phyloP scores from a whole-genome alignment of 2,329 filamentous ascomycete genomes.

The Fusarium mangiferae region DNA sequence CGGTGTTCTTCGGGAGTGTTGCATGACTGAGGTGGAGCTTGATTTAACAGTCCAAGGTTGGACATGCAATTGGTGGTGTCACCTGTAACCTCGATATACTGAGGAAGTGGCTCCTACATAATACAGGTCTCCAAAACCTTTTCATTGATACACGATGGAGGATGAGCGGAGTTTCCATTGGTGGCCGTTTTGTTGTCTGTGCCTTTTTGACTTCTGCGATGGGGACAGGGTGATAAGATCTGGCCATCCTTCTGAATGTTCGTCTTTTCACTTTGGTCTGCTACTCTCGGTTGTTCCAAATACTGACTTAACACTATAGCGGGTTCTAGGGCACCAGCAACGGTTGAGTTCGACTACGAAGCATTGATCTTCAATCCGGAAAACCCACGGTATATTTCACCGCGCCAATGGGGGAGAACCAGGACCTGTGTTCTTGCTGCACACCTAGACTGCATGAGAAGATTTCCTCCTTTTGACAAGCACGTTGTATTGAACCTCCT shows the following conservation, averaged over 20 bases:
- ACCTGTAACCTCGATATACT: background rate
- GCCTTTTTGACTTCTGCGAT: constrained; percentile 11
- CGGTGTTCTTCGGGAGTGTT: background rate
- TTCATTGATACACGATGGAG: background rate
- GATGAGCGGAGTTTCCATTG: background rate
- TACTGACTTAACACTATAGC: background rate
- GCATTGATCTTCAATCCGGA: constrained; percentile 6
- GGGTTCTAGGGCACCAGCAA: background rate
- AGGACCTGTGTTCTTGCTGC: background rate
- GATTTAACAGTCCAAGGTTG: background rate
- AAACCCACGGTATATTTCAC: background rate
- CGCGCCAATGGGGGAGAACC: background rate
- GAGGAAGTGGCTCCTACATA: background rate
- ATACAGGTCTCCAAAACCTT: too few species aligned
- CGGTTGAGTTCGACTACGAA: background rate
- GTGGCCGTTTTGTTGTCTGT: background rate
- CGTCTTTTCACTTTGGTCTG: background rate
- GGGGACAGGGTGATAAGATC: background rate
- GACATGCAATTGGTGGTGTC: background rate
- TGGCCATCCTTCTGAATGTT: background rate
- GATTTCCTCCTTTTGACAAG: background rate
- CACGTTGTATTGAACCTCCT: background rate
- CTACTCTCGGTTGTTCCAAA: too few species aligned
- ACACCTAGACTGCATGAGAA: background rate
- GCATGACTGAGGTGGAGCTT: background rate